Evolutionary conservation across 495 filamentous ascomycete species (phyloP).

Genomic region (Mytilinidion resinicola): DNA sequence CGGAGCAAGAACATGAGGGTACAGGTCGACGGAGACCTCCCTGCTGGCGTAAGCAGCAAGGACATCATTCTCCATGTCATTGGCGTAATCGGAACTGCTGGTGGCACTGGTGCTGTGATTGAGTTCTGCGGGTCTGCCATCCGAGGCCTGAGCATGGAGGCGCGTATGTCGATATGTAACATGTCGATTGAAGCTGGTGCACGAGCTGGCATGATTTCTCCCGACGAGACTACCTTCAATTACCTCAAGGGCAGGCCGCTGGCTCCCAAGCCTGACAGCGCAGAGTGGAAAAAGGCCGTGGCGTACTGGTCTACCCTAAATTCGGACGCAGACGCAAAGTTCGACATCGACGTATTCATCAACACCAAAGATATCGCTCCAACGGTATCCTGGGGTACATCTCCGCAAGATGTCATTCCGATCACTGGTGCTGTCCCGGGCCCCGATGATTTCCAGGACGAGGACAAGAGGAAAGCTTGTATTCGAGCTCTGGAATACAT

Average conservation of each 20-base stretch:
- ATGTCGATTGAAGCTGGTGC: constrained; percentile 99
- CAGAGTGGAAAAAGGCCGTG: constrained; percentile 85
- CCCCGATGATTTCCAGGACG: constrained; percentile 75
- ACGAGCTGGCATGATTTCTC: constrained; percentile 92
- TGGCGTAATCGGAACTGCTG: constrained; percentile 89
- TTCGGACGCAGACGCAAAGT: constrained; percentile 79
- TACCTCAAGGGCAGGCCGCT: constrained; percentile 88
- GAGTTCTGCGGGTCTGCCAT: constrained; percentile 96
- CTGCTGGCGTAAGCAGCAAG: constrained; percentile 92
- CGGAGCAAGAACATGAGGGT: constrained; percentile 98
- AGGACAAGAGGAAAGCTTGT: constrained; percentile 69
- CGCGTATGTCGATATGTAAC: constrained; percentile 98
- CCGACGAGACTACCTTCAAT: constrained; percentile 87
- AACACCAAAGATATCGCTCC: constrained; percentile 88
- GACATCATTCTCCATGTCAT: constrained; percentile 94
- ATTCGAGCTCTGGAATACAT: constrained; percentile 88
- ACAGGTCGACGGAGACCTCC: constrained; percentile 83
- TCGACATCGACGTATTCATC: constrained; percentile 79
- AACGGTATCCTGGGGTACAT: constrained; percentile 95
- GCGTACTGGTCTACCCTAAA: constrained; percentile 83
- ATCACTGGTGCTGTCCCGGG: constrained; percentile 87
- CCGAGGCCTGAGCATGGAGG: constrained; percentile 84
- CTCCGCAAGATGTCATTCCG: constrained; percentile 88
- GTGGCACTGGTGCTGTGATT: constrained; percentile 89
- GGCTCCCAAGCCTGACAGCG: constrained; percentile 72